Evolutionary conservation across 2,329 filamentous ascomycete genomes (phyloP).

Genomic region (Fusarium abutilonis): DNA sequence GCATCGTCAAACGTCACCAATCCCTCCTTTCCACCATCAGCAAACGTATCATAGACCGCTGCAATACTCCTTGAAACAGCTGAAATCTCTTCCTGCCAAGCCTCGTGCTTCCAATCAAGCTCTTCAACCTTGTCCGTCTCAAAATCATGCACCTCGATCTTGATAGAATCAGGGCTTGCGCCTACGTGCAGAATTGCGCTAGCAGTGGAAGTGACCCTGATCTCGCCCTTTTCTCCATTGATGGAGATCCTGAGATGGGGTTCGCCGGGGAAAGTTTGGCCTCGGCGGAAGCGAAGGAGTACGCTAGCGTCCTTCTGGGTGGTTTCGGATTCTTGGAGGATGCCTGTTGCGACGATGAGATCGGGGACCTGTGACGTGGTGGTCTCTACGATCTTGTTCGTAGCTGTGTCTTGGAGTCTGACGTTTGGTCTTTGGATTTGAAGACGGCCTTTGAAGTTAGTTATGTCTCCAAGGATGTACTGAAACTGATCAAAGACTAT

Average conservation of each 20-base stretch:
- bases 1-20: constrained; percentile 55
- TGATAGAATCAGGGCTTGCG: constrained; percentile 53
- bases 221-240: constrained; percentile 62
- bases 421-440: constrained; percentile 57
- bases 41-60: constrained; percentile 66
- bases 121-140: constrained; percentile 56
- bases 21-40: constrained; percentile 44
- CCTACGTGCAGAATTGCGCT: constrained; percentile 46
- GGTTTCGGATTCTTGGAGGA: constrained; percentile 44
- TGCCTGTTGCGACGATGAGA: constrained; percentile 51
- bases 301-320: constrained; percentile 53
- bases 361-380: constrained; percentile 58
- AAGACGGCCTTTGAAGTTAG: constrained; percentile 52
- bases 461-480: constrained; percentile 58
- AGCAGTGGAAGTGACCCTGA: constrained; percentile 51
- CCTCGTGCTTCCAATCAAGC: constrained; percentile 57
- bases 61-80: constrained; percentile 60
- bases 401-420: constrained; percentile 48
- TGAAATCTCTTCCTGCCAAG: constrained; percentile 59
- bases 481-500: constrained; percentile 59
- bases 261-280: constrained; percentile 59
- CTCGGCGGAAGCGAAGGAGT: constrained; percentile 57
- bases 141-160: constrained; percentile 62
- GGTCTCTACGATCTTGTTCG: constrained; percentile 47
- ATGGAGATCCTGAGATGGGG: constrained; percentile 61